Percentiles rank a stretch among this genome's conserved stretches.
These are phyloP conservation scores for Chernovozyma sophiae-reginae DNA, from an alignment of 1,139 yeast species.

Conservation along the genomic window DNA sequence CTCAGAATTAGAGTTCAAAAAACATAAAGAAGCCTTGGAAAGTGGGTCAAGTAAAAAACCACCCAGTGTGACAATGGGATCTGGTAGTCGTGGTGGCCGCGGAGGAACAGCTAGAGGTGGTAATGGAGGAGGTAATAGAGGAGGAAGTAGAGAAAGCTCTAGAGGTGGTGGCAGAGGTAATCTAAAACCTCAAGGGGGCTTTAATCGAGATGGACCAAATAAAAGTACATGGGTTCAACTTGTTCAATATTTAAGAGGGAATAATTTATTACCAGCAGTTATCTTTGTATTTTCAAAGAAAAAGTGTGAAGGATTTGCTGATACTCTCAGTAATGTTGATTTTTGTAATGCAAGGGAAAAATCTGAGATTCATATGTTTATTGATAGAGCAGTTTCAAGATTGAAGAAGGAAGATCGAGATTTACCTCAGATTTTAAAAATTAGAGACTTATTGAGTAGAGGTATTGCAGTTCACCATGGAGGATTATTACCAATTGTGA, in stretches of 20 bases:
- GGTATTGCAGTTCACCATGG: conserved; percentile 98
- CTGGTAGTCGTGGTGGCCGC: conserved; percentile 42
- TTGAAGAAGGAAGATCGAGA: conserved; percentile 89
- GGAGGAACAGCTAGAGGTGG: conserved; percentile 46
- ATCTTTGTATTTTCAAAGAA: conserved; percentile 91
- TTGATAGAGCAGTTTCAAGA: conserved; percentile 83
- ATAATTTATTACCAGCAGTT: conserved; percentile 81
- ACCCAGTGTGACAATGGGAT: conserved; percentile 35
- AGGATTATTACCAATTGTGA: conserved; percentile 90
- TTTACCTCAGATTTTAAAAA: conserved; percentile 80
- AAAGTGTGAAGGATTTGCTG: conserved; percentile 90
- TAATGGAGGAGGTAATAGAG: conserved; percentile 22
- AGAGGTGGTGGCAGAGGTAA: conserved; percentile 25
- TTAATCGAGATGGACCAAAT: conserved; percentile 63
- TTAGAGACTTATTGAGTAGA: conserved; percentile 77
- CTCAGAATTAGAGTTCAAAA: conserved; percentile 57
- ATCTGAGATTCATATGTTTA: conserved; percentile 88
- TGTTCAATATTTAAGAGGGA: conserved; percentile 65
- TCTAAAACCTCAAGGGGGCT: conserved; percentile 23
- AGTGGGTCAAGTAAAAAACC: conserved; percentile 28
- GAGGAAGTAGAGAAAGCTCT: conserved; percentile 20
- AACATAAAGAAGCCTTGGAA: conserved; percentile 54
- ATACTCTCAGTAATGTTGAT: conserved; percentile 66
- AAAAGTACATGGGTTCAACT: conserved; percentile 75
- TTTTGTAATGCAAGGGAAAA: conserved; percentile 81